Conservation (phyloP, 108 stramenopile genomes). For the Asterionellopsis glacialis region DNA sequence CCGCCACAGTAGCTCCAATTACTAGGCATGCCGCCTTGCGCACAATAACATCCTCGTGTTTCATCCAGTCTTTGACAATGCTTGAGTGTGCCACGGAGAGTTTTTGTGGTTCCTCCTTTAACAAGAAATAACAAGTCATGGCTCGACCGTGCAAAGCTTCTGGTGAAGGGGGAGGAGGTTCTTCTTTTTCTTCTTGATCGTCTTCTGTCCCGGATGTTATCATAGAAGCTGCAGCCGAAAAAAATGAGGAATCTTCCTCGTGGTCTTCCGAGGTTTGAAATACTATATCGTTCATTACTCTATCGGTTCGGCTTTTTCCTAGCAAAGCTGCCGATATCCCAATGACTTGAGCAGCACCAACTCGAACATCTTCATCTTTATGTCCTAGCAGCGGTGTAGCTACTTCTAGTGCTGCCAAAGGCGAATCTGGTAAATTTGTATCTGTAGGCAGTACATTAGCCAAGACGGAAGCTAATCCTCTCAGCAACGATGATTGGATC, state of each 20-base stretch:
- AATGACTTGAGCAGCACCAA: constrained; percentile 5
- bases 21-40: constrained; percentile 34
- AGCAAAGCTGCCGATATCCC: background rate
- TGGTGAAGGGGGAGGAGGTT: too few species aligned
- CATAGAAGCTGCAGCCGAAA: background rate
- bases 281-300: background rate
- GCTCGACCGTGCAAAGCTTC: constrained; percentile 5
- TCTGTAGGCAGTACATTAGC: background rate
- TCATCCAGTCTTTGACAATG: constrained; percentile 5
- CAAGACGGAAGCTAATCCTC: background rate
- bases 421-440: constrained; percentile 1
- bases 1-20: constrained; percentile 30
- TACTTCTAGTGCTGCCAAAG: constrained; percentile 1
- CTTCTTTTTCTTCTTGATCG: constrained; percentile 1
- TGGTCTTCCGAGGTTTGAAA: background rate
- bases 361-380: constrained; percentile 3
- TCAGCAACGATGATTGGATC: constrained; percentile 1
- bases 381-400: background rate
- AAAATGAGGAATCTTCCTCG: background rate
- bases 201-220: background rate
- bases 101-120: background rate
- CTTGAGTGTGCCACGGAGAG: background rate
- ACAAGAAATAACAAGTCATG: constrained; percentile 2
- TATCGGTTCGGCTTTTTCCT: constrained; percentile 1
- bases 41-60: constrained; percentile 31